Evolutionary conservation across 495 filamentous ascomycete genomes (phyloP).

Genomic region (Penicillium simplicissimum): DNA sequence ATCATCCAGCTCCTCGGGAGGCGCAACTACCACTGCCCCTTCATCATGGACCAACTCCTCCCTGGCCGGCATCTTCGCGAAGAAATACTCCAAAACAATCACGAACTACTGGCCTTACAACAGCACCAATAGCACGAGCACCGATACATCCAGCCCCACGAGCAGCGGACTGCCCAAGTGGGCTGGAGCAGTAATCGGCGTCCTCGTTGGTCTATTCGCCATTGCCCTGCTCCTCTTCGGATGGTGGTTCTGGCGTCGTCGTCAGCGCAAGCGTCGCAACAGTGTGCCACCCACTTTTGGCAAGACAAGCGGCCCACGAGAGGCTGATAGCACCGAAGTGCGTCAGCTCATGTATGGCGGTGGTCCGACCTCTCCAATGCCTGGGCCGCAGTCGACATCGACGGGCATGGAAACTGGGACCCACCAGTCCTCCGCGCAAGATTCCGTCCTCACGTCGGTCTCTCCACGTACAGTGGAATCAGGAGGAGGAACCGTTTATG

Average conservation of each 20-base stretch:
- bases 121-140: constrained; percentile 2
- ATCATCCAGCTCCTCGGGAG: constrained; percentile 46
- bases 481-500: constrained; percentile 23
- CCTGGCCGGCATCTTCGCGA: constrained; percentile 54
- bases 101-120: constrained; percentile 62
- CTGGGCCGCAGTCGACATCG: constrained; percentile 17
- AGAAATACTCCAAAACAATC: constrained; percentile 58
- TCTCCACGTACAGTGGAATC: constrained; percentile 26
- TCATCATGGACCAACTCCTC: constrained; percentile 51
- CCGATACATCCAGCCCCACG: background rate
- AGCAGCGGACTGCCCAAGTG: constrained; percentile 56
- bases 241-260: constrained; percentile 51
- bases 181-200: constrained; percentile 65
- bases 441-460: constrained; percentile 26
- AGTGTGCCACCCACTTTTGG: background rate
- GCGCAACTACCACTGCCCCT: constrained; percentile 56
- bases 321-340: constrained; percentile 9
- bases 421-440: background rate
- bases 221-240: constrained; percentile 53
- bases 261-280: constrained; percentile 25
- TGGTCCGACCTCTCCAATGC: constrained; percentile 12
- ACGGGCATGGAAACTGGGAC: constrained; percentile 12
- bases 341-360: constrained; percentile 17
- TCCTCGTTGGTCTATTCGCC: constrained; percentile 63
- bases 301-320: background rate